A percentile compares a stretch with the other conserved stretches of the same genome.
These are phyloP conservation scores for Microstegium vimineum DNA, from an alignment of 176 grass and related monocot genomes.

Conservation along the genomic window DNA sequence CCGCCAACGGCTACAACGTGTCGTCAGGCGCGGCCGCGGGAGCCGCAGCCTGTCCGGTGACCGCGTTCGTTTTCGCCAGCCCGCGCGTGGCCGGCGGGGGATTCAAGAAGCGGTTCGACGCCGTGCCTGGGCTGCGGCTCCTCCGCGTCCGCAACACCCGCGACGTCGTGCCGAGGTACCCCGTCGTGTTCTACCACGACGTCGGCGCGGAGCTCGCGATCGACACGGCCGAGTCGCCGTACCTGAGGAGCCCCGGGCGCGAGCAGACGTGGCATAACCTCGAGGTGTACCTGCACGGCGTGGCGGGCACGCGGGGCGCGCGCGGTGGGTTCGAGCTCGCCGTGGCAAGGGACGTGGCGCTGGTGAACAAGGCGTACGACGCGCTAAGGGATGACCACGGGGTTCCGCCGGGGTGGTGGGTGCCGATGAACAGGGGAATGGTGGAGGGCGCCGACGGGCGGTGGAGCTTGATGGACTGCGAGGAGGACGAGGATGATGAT, in stretches of 20 bases:
- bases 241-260: slow-evolving; percentile 40
- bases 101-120: slow-evolving; percentile 47
- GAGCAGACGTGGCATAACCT: slow-evolving; percentile 47
- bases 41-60: not conserved
- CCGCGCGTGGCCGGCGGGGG: slow-evolving; percentile 51
- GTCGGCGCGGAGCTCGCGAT: slow-evolving; percentile 50
- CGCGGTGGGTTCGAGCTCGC: slow-evolving; percentile 33
- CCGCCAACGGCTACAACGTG: slow-evolving; percentile 40
- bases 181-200: slow-evolving; percentile 38
- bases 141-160: slow-evolving; percentile 50
- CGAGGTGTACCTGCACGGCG: slow-evolving; percentile 61
- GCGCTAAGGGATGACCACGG: slow-evolving; percentile 37
- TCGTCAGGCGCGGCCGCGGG: not conserved
- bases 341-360: slow-evolving; percentile 52
- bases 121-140: slow-evolving; percentile 3
- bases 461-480: slow-evolving; percentile 43
- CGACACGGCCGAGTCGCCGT: slow-evolving; percentile 48
- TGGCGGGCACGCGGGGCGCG: slow-evolving; percentile 30
- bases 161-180: slow-evolving; percentile 56
- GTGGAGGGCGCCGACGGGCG: slow-evolving; percentile 19
- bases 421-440: slow-evolving; percentile 53
- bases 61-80: slow-evolving; percentile 56
- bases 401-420: slow-evolving; percentile 49
- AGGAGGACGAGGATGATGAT: slow-evolving; percentile 22
- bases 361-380: slow-evolving; percentile 52